Evolutionary conservation across 2,329 filamentous ascomycete genomes (phyloP).

Genomic region (Diaporthe amygdali): DNA sequence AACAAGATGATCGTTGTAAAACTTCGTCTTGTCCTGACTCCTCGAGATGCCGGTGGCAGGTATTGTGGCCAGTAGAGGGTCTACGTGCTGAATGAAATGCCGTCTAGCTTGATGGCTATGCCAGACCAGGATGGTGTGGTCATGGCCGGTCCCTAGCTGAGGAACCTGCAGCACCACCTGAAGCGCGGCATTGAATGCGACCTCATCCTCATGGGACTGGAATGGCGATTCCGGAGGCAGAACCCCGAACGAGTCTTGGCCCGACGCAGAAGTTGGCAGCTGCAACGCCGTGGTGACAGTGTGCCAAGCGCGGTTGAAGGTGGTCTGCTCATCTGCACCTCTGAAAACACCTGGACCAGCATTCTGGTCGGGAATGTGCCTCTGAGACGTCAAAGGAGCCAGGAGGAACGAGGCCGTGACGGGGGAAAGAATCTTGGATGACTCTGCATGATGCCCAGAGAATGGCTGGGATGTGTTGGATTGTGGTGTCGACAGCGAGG

Average conservation of each 20-base stretch:
- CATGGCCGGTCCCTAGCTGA: slow-evolving; percentile 55
- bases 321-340: slow-evolving; percentile 54
- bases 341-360: slow-evolving; percentile 1
- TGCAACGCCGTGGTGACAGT: slow-evolving; percentile 62
- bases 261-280: slow-evolving; percentile 59
- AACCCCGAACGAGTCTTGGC: slow-evolving; percentile 59
- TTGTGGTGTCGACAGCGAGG: slow-evolving; percentile 54
- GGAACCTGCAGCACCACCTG: slow-evolving; percentile 57
- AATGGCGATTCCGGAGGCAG: slow-evolving; percentile 47
- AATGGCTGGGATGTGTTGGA: slow-evolving; percentile 44
- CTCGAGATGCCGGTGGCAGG: slow-evolving; percentile 17
- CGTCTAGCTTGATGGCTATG: slow-evolving; percentile 64
- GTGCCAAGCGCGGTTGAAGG: slow-evolving; percentile 68
- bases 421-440: slow-evolving; percentile 16
- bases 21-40: slow-evolving; percentile 31
- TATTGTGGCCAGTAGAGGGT: slow-evolving; percentile 59
- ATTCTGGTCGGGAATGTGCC: neutral
- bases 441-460: slow-evolving; percentile 30
- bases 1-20: slow-evolving; percentile 52
- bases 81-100: slow-evolving; percentile 65
- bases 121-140: slow-evolving; percentile 64
- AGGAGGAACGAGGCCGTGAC: slow-evolving; percentile 12
- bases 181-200: slow-evolving; percentile 57
- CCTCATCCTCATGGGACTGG: slow-evolving; percentile 45
- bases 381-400: slow-evolving; percentile 5